These are phyloP conservation scores for Grifola frondosa DNA, from an alignment of 1,284 basidiomycete species.

Conservation along the genomic window DNA sequence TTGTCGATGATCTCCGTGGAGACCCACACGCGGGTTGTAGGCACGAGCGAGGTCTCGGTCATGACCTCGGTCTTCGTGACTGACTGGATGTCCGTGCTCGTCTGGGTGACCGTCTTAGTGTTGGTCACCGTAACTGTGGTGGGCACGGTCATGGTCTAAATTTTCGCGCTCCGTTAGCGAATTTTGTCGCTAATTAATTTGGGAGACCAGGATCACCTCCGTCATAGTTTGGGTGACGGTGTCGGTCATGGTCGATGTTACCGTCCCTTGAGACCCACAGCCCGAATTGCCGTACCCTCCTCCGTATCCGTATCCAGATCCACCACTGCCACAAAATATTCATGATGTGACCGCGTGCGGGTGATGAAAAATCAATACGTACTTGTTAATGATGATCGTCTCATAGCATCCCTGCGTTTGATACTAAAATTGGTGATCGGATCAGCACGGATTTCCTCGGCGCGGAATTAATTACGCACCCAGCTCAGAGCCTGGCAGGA, in stretches of 20 bases:
- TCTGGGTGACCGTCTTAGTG: constrained; percentile 14
- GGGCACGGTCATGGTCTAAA: constrained; percentile 14
- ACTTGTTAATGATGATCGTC: constrained; percentile 62
- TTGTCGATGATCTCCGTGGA: constrained; percentile 64
- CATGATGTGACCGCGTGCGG: background rate
- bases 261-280: constrained; percentile 12
- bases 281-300: constrained; percentile 4
- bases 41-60: constrained; percentile 54
- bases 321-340: constrained; percentile 9
- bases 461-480: constrained; percentile 36
- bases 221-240: constrained; percentile 39
- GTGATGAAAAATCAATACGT: constrained; percentile 7
- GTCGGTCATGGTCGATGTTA: constrained; percentile 35
- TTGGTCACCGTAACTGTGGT: constrained; percentile 20
- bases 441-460: constrained; percentile 3
- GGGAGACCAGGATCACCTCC: constrained; percentile 30
- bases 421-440: constrained; percentile 25
- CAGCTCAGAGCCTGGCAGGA: constrained; percentile 54
- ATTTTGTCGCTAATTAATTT: constrained; percentile 25
- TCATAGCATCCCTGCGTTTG: constrained; percentile 59
- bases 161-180: constrained; percentile 15
- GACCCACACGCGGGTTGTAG: constrained; percentile 62
- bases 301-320: constrained; percentile 13
- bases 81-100: constrained; percentile 26
- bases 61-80: constrained; percentile 44